Conservation (phyloP, 2,329 filamentous ascomycete species). For the Clonostachys solani region DNA sequence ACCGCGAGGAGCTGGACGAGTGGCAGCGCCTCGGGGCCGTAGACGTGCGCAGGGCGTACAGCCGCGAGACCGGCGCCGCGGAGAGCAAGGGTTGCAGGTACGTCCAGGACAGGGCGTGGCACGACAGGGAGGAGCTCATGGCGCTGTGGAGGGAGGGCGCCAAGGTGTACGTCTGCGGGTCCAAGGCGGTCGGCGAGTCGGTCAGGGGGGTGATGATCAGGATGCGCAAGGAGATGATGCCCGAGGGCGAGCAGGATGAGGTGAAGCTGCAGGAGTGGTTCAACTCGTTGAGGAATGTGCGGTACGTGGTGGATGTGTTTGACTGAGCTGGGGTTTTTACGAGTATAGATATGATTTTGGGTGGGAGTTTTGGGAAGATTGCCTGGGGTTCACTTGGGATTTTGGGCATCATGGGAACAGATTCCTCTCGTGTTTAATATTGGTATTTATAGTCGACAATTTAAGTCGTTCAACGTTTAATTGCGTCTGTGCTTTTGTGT, state of each 20-base stretch:
- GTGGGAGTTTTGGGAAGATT: too few species aligned
- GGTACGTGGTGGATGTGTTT: constrained; percentile 55
- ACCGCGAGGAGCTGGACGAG: constrained; percentile 30
- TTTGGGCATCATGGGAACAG: too few species aligned
- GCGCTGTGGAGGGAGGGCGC: constrained; percentile 28
- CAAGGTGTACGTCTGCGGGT: constrained; percentile 59
- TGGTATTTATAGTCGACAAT: too few species aligned
- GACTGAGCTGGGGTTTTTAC: constrained; percentile 28
- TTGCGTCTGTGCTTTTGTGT: too few species aligned
- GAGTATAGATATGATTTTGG: too few species aligned
- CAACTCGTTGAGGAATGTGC: constrained; percentile 39
- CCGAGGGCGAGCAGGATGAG: constrained; percentile 18
- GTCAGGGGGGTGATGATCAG: constrained; percentile 25
- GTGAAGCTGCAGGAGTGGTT: constrained; percentile 28
- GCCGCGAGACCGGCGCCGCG: constrained; percentile 16
- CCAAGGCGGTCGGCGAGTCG: constrained; percentile 32
- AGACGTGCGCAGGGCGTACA: constrained; percentile 50
- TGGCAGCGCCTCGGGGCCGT: constrained; percentile 47
- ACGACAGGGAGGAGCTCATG: constrained; percentile 19
- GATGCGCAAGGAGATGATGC: constrained; percentile 8
- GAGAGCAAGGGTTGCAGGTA: constrained; percentile 32
- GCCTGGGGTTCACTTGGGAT: too few species aligned
- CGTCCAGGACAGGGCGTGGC: constrained; percentile 26
- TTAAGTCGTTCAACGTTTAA: too few species aligned
- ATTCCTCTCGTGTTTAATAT: too few species aligned